These are phyloP conservation scores for Ganoderma multipileum DNA, from an alignment of 1,284 basidiomycete species.

Conservation along the genomic window DNA sequence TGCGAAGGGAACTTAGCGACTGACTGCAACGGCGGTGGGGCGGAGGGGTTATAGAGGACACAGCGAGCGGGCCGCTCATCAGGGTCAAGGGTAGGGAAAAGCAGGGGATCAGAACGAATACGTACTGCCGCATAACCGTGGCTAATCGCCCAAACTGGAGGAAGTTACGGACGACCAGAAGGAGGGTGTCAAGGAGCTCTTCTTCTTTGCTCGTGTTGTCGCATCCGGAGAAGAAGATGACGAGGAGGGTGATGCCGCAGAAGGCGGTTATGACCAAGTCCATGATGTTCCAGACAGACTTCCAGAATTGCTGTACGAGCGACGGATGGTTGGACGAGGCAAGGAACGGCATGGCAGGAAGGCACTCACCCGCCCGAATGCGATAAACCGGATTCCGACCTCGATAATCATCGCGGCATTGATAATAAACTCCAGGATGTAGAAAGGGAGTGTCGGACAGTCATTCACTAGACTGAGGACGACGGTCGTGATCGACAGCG, in stretches of 20 bases:
- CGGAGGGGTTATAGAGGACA: not conserved
- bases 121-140: constrained; percentile 89
- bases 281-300: constrained; percentile 88
- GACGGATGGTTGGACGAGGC: not conserved
- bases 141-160: constrained; percentile 91
- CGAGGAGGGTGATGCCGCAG: constrained; percentile 85
- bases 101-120: constrained; percentile 27
- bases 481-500: constrained; percentile 88
- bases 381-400: constrained; percentile 87
- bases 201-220: constrained; percentile 83
- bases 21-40: not conserved
- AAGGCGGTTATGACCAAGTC: constrained; percentile 87
- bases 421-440: constrained; percentile 89
- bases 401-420: constrained; percentile 93
- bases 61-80: not conserved
- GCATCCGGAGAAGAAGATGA: constrained; percentile 85
- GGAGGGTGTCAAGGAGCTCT: constrained; percentile 88
- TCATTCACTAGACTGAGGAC: constrained; percentile 84
- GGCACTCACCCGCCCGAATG: constrained; percentile 82
- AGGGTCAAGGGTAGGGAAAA: constrained; percentile 1
- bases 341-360: not conserved
- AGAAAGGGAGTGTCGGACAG: constrained; percentile 84
- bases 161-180: constrained; percentile 89
- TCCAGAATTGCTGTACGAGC: constrained; percentile 88
- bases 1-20: constrained; percentile 40